phyloP scores from a whole-genome alignment of 2,329 filamentous ascomycete genomes.

The Camptophora hylomeconis region DNA sequence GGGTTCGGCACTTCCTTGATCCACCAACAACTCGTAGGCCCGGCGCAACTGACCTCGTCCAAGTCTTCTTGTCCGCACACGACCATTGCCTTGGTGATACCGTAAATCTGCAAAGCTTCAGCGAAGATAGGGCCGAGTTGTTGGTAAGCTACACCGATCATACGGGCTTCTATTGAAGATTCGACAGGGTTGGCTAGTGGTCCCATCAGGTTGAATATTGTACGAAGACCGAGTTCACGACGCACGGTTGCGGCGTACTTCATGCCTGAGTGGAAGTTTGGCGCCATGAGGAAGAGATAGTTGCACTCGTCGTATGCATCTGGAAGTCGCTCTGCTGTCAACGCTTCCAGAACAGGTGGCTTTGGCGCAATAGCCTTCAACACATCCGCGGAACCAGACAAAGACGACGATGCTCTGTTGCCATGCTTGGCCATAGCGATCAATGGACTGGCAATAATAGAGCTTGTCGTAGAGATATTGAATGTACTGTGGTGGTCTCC shows the following conservation, averaged over 20 bases:
- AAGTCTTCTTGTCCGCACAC: conserved; percentile 91
- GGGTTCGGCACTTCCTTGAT: conserved; percentile 42
- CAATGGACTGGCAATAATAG: conserved; percentile 76
- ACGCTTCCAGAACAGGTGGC: conserved; percentile 59
- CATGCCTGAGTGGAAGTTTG: conserved; percentile 94
- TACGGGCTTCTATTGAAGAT: conserved; percentile 68
- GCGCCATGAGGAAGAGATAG: conserved; percentile 91
- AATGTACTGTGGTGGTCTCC: conserved; percentile 96
- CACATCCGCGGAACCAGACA: conserved; percentile 88
- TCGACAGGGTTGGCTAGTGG: conserved; percentile 87
- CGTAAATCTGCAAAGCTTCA: conserved; percentile 64
- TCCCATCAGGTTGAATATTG: conserved; percentile 93
- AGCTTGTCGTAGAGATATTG: conserved; percentile 93
- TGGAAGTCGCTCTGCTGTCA: conserved; percentile 58
- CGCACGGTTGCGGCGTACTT: conserved; percentile 74
- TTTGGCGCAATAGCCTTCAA: conserved; percentile 61
- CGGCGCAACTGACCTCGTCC: conserved; percentile 89
- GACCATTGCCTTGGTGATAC: conserved; percentile 71
- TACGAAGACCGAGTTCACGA: conserved; percentile 80
- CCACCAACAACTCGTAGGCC: conserved; percentile 79
- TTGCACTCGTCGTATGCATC: conserved; percentile 67
- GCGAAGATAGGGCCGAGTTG: conserved; percentile 82
- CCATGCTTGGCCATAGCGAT: conserved; percentile 89
- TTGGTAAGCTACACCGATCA: conserved; percentile 83
- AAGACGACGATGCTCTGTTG: conserved; percentile 87